These are phyloP conservation scores for Cephalotrichum gorgonifer DNA, from an alignment of 2,329 filamentous ascomycete genomes.

Conservation along the genomic window DNA sequence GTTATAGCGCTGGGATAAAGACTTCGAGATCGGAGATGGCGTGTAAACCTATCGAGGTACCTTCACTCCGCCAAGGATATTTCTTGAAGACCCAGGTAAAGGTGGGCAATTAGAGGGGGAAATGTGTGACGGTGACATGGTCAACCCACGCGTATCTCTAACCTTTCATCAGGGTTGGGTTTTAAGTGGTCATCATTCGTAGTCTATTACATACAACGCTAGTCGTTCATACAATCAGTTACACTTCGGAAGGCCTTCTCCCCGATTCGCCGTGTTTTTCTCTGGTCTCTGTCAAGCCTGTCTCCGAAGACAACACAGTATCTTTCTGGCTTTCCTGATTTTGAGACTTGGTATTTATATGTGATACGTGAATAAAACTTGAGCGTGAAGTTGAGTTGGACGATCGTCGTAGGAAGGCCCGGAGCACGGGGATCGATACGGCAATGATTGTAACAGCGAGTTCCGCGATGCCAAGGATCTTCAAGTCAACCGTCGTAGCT, in stretches of 20 bases:
- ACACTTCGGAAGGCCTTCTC: background rate
- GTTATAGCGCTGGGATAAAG: too few relatives aligned
- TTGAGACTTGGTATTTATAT: background rate
- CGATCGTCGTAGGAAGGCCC: slow-evolving; percentile 11
- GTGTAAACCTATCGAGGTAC: too few relatives aligned
- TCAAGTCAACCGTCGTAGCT: slow-evolving; percentile 9
- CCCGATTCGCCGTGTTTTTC: background rate
- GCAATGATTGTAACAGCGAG: slow-evolving; percentile 12
- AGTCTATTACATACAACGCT: too few relatives aligned
- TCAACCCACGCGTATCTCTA: too few relatives aligned
- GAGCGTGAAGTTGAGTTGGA: background rate
- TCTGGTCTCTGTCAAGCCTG: background rate
- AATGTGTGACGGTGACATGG: too few relatives aligned
- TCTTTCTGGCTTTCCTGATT: background rate
- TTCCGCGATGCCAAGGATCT: slow-evolving; percentile 11
- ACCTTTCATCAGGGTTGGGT: too few relatives aligned
- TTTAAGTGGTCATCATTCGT: too few relatives aligned
- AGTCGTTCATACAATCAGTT: too few relatives aligned
- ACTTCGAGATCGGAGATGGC: too few relatives aligned
- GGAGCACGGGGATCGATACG: slow-evolving; percentile 19
- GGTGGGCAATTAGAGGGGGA: too few relatives aligned
- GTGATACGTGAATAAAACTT: background rate
- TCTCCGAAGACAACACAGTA: background rate
- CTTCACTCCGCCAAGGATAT: too few relatives aligned
- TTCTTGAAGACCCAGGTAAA: too few relatives aligned